Evolutionary conservation across 1,139 yeast species (phyloP), one percentile per base, ranked within the genome.

Genomic region (Diutina ranongensis): DNA sequence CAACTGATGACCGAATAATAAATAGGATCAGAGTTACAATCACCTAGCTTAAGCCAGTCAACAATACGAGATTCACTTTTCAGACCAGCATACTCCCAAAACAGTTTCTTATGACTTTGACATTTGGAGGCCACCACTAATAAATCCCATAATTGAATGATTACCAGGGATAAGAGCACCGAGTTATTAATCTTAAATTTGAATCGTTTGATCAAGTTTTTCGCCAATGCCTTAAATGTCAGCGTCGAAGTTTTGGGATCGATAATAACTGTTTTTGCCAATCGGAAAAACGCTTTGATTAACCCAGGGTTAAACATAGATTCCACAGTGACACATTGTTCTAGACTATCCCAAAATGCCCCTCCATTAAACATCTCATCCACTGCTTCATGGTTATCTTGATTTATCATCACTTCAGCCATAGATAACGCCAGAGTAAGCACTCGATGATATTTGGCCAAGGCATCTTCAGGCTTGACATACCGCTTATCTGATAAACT

Each of bases 401-500:
- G 16, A 57, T 50, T 25, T 64, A 49, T 2, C 45, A 80, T 48
- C 47, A 72, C 71, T 1, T 63, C 67, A 21, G 83, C 57, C 58
- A 84, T 63, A 44, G 66, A 65, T 10, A 84, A 54, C 3, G 81
- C 65, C 5, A 80, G 65, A 44, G 72, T 70, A 13, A 79, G 58
- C 1, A 82, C 72, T 47, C 95, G 66, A 35, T 72, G 70, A 55
- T 80, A 84, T 57, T 84, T 86, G n/a, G 78, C 64, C 20, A 68
- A 66, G 0, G 85, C 72, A 50, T 87, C 95, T 28, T 79, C 84
- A 46, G 72, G 75, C 4, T 79, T 72, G 21, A 80, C 74, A 56
- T 78, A 81, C 50, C 95, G 68, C 54, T 80, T 83, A 55, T 89
- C 97, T 3, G 94, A 80, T 35, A 88, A 60, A 0, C 88, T 74